Evolutionary conservation across 1,284 basidiomycete genomes (phyloP), one percentile per base, ranked within the genome.

Genomic region (Tylopilus sp.): DNA sequence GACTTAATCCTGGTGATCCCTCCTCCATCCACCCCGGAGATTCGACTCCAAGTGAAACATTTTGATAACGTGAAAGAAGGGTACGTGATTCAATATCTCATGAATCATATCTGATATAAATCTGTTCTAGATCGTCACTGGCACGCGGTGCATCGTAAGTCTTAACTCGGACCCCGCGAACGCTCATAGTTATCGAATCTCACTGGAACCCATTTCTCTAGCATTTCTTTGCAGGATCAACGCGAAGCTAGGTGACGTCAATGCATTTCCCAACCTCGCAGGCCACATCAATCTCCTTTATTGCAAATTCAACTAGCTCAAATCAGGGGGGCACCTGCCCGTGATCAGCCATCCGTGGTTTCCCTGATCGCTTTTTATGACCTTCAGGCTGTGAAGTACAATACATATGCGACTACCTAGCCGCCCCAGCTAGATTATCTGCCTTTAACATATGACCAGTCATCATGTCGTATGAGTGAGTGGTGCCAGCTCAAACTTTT

Each of bases 111-210:
- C n/a, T n/a, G n/a, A n/a, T n/a, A n/a, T n/a, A n/a, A 57, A 32
- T 54, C 33, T 41, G n/a, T 61, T 59, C 32, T 65, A 77, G n/a
- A n/a, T n/a, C n/a, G n/a, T n/a, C n/a, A n/a, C n/a, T 10, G n/a
- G n/a, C 18, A 82, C 82, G 2, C 83, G 84, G 58, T 83, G 82
- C 64, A 68, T 84, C 8, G 79, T 80, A 61, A 66, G 75, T 61
- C 2, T 44, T 26, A 32, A 49, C 13, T 33, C n/a, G n/a, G n/a
- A n/a, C n/a, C n/a, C 9, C n/a, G 33, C 38, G 5, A 18, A 3
- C n/a, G 16, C 24, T n/a, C 18, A 0, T 53, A 60, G 56, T 16
- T 3, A 8, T 18, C 15, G 6, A 19, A 58, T 62, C 19, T 36
- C 36, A 7, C 32, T 51, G n/a, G 18, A 13, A 47, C 38, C 19